Evolutionary conservation across 768 basidiomycete genomes (phyloP), one percentile per base, ranked within the genome.

Genomic region (Rhizopogon rudus): DNA sequence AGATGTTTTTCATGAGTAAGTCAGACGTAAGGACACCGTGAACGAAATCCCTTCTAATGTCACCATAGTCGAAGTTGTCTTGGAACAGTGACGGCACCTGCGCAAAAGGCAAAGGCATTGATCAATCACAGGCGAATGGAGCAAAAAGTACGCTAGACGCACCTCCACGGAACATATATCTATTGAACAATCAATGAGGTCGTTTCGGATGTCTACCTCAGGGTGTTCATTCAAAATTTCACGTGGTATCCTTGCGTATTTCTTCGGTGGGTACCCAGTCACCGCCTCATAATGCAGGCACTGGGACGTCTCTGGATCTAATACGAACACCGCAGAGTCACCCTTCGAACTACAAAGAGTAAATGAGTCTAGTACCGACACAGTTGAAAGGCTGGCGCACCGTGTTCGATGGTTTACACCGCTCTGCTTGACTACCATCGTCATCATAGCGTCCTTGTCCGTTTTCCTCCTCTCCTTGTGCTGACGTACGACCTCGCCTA

Each of bases 21-120:
- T 99, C 97, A 13, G 93, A 95, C 0, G 92, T 96, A 60, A 99
- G 78, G 45, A 99, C 82, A 16, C 96, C 96, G 65, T 91, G 91
- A 14, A 98, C 89, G 64, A 99, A 97, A 71, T 98, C 93, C 60
- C 84, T 78, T 55, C 94, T 84, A 57, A 98, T 81, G 71, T 95
- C 93, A 13, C 86, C 84, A 65, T 95, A 98, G 73, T 98, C 97
- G 65, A 99, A 99, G 73, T 98, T 98, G 73, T 98, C 97, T 68
- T 95, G 93, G 74, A 98, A 99, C 5, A 98, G 69, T 1, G 95
- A 95, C 1, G 93, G 94, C 39, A 98, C 91, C 89, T 97, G 62
- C 13, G 49, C 53, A 55, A 50, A 31, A 37, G n/a, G 45, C 40
- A 5, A 14, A 56, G 35, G 45, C 40, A 3, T 44, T 25, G 25